Evolutionary conservation across 1,139 yeast species (phyloP).

Genomic region (Pichia sp.): DNA sequence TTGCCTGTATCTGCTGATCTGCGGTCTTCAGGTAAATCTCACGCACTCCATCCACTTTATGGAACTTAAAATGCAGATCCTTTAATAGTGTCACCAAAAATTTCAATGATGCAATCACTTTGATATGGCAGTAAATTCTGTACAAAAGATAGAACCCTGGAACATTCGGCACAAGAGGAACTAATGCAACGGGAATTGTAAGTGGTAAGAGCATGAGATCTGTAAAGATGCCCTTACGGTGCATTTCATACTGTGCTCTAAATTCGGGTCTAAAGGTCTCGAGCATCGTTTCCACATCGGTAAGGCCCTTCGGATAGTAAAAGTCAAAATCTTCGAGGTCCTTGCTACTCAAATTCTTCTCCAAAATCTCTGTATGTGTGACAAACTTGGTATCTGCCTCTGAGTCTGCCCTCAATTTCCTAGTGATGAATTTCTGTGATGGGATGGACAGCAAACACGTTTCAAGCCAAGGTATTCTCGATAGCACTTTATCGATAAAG

Average conservation of each 20-base stretch:
- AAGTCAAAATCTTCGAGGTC: constrained; percentile 23
- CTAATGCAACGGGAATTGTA: constrained; percentile 68
- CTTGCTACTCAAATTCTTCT: constrained; percentile 14
- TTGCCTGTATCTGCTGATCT: constrained; percentile 13
- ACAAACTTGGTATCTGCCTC: constrained; percentile 1
- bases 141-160: constrained; percentile 87
- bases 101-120: constrained; percentile 69
- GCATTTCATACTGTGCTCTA: constrained; percentile 31
- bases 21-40: constrained; percentile 19
- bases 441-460: constrained; percentile 46
- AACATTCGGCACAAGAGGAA: constrained; percentile 90
- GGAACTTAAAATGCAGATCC: constrained; percentile 20
- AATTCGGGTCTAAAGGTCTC: constrained; percentile 23
- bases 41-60: constrained; percentile 16
- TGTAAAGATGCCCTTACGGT: constrained; percentile 35
- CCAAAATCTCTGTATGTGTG: constrained; percentile 11
- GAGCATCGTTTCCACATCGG: constrained; percentile 15
- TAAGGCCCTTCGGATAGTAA: constrained; percentile 25
- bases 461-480: constrained; percentile 47
- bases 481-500: constrained; percentile 32
- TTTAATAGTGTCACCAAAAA: constrained; percentile 45
- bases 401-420: constrained; percentile 33
- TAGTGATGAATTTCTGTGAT: constrained; percentile 39
- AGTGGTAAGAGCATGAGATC: constrained; percentile 67
- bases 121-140: constrained; percentile 77